Evolutionary conservation across 768 basidiomycete genomes (phyloP), one percentile per base, ranked within the genome.

Genomic region (Fistulinella prunicolor): DNA sequence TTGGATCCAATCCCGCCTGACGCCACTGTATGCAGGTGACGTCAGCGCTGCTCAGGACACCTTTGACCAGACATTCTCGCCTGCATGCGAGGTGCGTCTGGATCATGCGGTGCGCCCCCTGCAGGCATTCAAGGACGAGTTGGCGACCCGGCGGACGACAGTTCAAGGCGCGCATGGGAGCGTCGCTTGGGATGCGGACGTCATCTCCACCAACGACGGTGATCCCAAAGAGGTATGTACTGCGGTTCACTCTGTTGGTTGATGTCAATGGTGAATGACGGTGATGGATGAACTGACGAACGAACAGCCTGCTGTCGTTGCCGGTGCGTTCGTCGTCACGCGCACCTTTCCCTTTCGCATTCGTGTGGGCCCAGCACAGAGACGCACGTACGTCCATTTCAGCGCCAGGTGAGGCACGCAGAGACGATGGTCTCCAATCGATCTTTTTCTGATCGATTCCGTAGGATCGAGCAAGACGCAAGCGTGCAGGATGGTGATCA

Each of bases 281-380:
- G n/a, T n/a, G n/a, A n/a, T n/a, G n/a, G n/a, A n/a, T n/a, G n/a
- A n/a, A n/a, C n/a, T n/a, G n/a, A n/a, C n/a, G n/a, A n/a, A n/a
- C n/a, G n/a, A n/a, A n/a, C n/a, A 75, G 72, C 57, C 58, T 2
- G 59, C 64, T 4, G 62, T 75, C 39, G 69, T 77, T 3, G 68
- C 72, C 4, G 76, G 77, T 1, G 54, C 59, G 40, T 62, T 75
- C 32, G 55, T 70, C 50, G 63, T 73, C 38, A 73, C 69, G 22
- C 73, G 71, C 20, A 62, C 64, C 3, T 45, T 74, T 38, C 71
- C 68, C 37, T 70, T 74, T 49, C 63, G 70, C 8, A 68, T 78
- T 14, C 70, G 76, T 19, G 77, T 50, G 9, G 49, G 51, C 3
- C 69, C 68, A 7, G 75, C 72, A 9, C 69, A 73, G 44, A 62